Conservation (phyloP, 768 basidiomycete genomes). For the Gloeopeniophorella convolvens region DNA sequence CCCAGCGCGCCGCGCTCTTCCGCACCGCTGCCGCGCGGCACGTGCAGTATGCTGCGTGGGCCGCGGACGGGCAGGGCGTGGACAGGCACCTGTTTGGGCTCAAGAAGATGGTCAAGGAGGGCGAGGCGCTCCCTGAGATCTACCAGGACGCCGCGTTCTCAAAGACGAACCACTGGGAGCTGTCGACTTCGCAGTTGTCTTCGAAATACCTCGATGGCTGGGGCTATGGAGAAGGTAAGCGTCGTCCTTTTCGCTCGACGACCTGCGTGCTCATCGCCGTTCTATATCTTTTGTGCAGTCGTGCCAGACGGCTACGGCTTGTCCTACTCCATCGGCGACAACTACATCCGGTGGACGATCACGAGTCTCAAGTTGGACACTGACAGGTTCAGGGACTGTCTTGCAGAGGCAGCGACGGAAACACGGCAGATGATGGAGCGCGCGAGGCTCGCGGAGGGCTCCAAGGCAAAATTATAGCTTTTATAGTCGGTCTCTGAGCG, state of each 20-base stretch:
- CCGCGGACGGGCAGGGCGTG: slow-evolving; percentile 90
- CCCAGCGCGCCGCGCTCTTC: slow-evolving; percentile 59
- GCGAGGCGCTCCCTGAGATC: slow-evolving; percentile 65
- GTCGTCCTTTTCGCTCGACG: neutral
- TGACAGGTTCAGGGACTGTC: slow-evolving; percentile 55
- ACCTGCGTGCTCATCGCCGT: neutral
- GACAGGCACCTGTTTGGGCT: slow-evolving; percentile 94
- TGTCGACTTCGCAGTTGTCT: slow-evolving; percentile 85
- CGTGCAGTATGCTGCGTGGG: slow-evolving; percentile 82
- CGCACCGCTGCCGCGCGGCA: slow-evolving; percentile 74
- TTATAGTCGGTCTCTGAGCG: neutral
- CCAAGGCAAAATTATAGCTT: slow-evolving; percentile 1
- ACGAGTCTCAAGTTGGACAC: slow-evolving; percentile 60
- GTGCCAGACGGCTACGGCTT: slow-evolving; percentile 90
- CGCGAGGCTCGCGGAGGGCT: slow-evolving; percentile 27
- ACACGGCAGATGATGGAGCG: slow-evolving; percentile 69
- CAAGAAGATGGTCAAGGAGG: slow-evolving; percentile 69
- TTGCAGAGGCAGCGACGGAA: slow-evolving; percentile 78
- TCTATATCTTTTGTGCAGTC: slow-evolving; percentile 45
- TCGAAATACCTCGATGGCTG: slow-evolving; percentile 83
- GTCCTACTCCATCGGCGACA: slow-evolving; percentile 81
- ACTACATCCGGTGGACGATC: slow-evolving; percentile 86
- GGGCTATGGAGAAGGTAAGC: slow-evolving; percentile 92
- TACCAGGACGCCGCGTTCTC: slow-evolving; percentile 68
- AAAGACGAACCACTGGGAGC: slow-evolving; percentile 81